Evolutionary conservation across 805 yeast species (phyloP).

Genomic region (Zygosaccharomyces pseudorouxii): DNA sequence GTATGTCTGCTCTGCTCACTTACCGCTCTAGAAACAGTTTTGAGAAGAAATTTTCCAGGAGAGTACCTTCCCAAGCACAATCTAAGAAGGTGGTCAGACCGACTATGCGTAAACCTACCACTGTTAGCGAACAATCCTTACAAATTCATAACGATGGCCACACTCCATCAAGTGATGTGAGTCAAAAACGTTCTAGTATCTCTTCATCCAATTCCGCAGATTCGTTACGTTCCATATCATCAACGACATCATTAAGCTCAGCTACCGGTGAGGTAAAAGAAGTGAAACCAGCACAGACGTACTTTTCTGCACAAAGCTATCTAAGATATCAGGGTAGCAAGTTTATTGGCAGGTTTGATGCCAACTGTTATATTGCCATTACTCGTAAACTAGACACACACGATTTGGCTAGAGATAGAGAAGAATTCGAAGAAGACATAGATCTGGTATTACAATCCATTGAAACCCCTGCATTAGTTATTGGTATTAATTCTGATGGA

Average conservation of each 20-base stretch:
- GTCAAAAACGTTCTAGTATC: slow-evolving; percentile 12
- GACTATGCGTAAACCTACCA: slow-evolving; percentile 33
- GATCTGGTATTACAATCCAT: slow-evolving; percentile 53
- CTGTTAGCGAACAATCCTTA: slow-evolving; percentile 68
- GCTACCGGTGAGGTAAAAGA: slow-evolving; percentile 22
- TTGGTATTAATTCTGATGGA: slow-evolving; percentile 91
- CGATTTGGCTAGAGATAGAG: slow-evolving; percentile 79
- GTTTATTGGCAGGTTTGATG: slow-evolving; percentile 86
- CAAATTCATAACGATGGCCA: slow-evolving; percentile 86
- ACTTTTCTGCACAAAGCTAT: slow-evolving; percentile 93
- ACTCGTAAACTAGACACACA: slow-evolving; percentile 94
- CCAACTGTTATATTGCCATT: slow-evolving; percentile 92
- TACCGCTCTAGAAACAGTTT: slow-evolving; percentile 90
- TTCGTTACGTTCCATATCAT: slow-evolving; percentile 30
- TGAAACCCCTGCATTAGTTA: slow-evolving; percentile 70
- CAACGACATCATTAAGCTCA: slow-evolving; percentile 24
- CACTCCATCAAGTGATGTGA: slow-evolving; percentile 22
- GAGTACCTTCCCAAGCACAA: slow-evolving; percentile 45
- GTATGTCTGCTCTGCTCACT: slow-evolving; percentile 93
- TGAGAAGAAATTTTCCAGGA: slow-evolving; percentile 88
- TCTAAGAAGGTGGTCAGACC: slow-evolving; percentile 30
- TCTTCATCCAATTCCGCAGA: slow-evolving; percentile 23
- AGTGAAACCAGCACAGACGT: slow-evolving; percentile 43
- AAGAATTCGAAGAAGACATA: slow-evolving; percentile 36
- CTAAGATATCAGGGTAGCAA: slow-evolving; percentile 91